Evolutionary conservation across 257 asterid species (phyloP).

Genomic region (Misopates orontium): DNA sequence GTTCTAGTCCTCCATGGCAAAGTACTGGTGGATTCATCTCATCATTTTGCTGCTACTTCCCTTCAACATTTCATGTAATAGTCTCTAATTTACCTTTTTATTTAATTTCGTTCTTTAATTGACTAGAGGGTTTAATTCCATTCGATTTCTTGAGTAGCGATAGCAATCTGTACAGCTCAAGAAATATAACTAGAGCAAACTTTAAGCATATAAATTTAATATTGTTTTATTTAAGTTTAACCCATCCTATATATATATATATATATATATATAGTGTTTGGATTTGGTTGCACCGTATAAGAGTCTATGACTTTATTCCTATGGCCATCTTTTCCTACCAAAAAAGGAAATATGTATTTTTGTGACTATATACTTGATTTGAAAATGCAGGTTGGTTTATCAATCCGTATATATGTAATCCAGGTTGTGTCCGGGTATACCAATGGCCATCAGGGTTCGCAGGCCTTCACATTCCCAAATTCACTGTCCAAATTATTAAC

Average conservation of each 20-base stretch:
- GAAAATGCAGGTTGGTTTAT: constrained; percentile 35
- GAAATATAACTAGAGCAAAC: no score
- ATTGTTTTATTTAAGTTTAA: no score
- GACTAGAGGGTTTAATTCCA: no score
- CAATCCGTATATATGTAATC: constrained; percentile 28
- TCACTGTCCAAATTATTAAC: constrained; percentile 51
- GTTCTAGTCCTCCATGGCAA: constrained; percentile 30
- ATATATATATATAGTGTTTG: no score
- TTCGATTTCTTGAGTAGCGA: no score
- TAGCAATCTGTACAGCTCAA: no score
- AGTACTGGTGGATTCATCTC: constrained; percentile 27
- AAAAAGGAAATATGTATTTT: no score
- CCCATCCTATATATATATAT: no score
- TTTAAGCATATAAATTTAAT: no score
- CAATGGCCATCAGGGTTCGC: constrained; percentile 68
- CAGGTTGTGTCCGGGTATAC: constrained; percentile 32
- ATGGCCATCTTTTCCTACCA: no score
- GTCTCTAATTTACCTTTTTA: background rate
- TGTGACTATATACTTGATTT: background rate
- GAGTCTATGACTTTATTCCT: no score
- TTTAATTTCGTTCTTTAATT: background rate
- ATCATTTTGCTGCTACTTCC: constrained; percentile 34
- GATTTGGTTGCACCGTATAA: no score
- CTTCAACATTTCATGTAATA: constrained; percentile 36
- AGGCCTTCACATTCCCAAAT: constrained; percentile 55